A percentile compares a stretch with the other conserved stretches of the same genome.
Conservation (phyloP, 2,329 filamentous ascomycete genomes). For the Sodiomyces alkalinus region DNA sequence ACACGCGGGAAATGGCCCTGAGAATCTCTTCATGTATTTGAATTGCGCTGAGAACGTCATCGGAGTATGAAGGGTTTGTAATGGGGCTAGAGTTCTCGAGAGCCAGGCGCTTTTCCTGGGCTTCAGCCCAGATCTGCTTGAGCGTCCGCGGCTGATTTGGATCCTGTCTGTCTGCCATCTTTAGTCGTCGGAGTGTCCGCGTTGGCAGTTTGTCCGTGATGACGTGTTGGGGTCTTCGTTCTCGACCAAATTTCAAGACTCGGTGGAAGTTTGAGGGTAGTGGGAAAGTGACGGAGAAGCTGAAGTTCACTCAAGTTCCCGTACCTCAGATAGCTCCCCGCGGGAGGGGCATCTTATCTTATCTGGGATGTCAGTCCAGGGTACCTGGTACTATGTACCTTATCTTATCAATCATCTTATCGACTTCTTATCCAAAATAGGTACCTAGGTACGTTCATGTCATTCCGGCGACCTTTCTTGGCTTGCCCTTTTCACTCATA, state of each 20-base stretch:
- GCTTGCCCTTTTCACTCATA: no score
- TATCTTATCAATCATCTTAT: no score
- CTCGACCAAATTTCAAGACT: background rate
- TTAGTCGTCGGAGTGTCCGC: background rate
- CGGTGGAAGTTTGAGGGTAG: background rate
- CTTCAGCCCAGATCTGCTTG: conserved; percentile 31
- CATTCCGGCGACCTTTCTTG: no score
- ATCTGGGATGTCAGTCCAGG: no score
- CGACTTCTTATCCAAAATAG: no score
- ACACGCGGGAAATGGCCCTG: conserved; percentile 51
- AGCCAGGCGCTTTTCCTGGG: conserved; percentile 33
- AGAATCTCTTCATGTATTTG: conserved; percentile 59
- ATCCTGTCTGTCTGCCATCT: conserved; percentile 17
- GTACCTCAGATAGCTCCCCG: no score
- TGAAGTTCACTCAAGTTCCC: no score
- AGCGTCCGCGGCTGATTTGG: conserved; percentile 32
- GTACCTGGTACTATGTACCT: no score
- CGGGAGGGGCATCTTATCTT: no score
- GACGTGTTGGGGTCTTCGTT: conserved; percentile 1
- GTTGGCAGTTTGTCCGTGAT: no score
- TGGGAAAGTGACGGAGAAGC: background rate
- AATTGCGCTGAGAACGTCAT: conserved; percentile 52
- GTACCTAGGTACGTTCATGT: no score
- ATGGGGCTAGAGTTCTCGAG: conserved; percentile 45
- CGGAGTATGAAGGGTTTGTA: conserved; percentile 40